A percentile compares a stretch with the other conserved stretches of the same genome.
Evolutionary conservation across 306 rosid genomes (phyloP).

Genomic region (Malus asiatica): DNA sequence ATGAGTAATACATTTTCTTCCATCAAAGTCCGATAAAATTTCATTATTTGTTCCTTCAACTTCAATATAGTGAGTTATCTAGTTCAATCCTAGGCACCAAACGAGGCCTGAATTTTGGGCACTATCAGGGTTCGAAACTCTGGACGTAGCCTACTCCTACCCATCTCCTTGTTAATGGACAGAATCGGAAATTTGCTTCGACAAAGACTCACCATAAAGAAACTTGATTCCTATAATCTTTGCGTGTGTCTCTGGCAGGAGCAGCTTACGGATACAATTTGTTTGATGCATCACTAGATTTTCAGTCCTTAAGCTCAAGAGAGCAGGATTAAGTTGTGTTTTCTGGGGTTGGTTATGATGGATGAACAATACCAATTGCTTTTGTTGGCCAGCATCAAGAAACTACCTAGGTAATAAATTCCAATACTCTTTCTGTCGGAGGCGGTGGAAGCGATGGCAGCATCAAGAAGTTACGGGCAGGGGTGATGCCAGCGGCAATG

Average conservation of each 20-base stretch:
- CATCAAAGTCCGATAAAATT: background rate
- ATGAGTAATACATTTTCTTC: background rate
- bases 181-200: background rate
- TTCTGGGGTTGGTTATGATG: background rate
- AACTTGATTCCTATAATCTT: slow-evolving; percentile 1
- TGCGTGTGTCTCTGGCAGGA: background rate
- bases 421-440: too few relatives aligned
- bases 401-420: background rate
- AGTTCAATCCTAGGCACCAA: background rate
- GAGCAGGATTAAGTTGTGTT: background rate
- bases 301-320: background rate
- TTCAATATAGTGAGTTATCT: background rate
- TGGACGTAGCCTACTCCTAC: background rate
- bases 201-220: background rate
- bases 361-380: background rate
- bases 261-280: background rate
- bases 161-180: background rate
- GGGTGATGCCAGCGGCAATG: background rate
- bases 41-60: background rate
- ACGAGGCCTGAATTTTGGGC: background rate
- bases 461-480: background rate
- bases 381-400: background rate
- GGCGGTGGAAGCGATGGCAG: too few relatives aligned
- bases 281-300: background rate
- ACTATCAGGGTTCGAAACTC: background rate